Conservation (phyloP, 2,329 filamentous ascomycete species). For the Achaetomium macrosporum region DNA sequence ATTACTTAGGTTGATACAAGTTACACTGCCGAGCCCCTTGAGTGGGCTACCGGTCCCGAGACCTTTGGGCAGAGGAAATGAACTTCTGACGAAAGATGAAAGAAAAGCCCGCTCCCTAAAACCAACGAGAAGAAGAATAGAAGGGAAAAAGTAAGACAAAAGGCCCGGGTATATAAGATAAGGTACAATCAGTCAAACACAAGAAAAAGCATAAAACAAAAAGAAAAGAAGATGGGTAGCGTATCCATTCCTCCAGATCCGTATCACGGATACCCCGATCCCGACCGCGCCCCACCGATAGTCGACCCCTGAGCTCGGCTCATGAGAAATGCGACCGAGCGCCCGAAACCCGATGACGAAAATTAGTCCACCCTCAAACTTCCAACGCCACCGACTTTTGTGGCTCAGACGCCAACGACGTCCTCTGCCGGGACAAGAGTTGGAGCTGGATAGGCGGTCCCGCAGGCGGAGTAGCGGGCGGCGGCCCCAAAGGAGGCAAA, state of each 20-base stretch:
- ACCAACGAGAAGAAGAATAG: constrained; percentile 10
- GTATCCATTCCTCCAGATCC: constrained; percentile 1
- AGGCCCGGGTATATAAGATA: constrained; percentile 15
- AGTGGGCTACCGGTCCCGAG: constrained; percentile 2
- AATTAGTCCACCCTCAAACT: constrained; percentile 4
- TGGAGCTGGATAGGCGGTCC: constrained; percentile 27
- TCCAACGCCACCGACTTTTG: constrained; percentile 26
- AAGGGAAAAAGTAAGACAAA: constrained; percentile 14
- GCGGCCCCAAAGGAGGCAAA: constrained; percentile 24
- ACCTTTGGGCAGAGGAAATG: constrained; percentile 15
- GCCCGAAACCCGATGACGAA: neutral
- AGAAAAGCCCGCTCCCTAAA: constrained; percentile 3
- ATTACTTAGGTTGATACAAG: constrained; percentile 8
- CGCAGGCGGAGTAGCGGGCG: neutral
- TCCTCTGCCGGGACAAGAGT: constrained; percentile 24
- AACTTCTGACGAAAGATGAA: constrained; percentile 3
- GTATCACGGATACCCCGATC: neutral
- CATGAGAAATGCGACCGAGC: neutral
- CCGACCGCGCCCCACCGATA: neutral
- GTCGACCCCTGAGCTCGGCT: neutral
- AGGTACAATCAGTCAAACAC: neutral
- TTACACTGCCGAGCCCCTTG: constrained; percentile 4
- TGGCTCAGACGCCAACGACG: constrained; percentile 24
- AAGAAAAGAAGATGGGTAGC: neutral
- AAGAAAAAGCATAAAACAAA: neutral